Evolutionary conservation across 2,329 filamentous ascomycete genomes (phyloP).

Genomic region (Lojkania enalia): DNA sequence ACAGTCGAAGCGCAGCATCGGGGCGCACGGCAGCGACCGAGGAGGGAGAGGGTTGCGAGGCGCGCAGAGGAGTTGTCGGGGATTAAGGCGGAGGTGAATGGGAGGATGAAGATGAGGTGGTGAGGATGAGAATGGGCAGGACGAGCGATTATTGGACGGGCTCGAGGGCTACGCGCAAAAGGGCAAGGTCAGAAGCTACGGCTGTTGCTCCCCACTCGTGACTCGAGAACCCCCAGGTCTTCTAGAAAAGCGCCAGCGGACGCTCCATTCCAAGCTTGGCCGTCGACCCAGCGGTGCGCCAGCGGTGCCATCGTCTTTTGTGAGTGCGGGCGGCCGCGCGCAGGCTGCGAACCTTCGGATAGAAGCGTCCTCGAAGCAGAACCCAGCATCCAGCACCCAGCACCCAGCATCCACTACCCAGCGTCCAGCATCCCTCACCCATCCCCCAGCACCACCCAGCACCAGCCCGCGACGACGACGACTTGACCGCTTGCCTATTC

Average conservation of each 20-base stretch:
- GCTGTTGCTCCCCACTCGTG: not conserved
- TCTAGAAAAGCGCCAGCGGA: conserved; percentile 1
- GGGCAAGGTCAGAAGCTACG: not conserved
- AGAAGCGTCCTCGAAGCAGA: too few species aligned
- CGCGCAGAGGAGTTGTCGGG: conserved; percentile 1
- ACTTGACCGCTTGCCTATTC: not conserved
- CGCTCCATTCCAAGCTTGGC: too few species aligned
- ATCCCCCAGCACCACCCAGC: not conserved
- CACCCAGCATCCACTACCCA: not conserved
- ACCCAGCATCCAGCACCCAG: not conserved
- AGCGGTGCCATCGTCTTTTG: not conserved
- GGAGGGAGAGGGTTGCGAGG: not conserved
- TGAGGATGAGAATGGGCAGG: not conserved
- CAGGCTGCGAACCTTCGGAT: too few species aligned
- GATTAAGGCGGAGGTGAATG: conserved; percentile 5
- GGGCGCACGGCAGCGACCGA: conserved; percentile 2
- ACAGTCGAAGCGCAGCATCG: conserved; percentile 28
- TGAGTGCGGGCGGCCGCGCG: too few species aligned
- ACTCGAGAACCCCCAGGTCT: not conserved
- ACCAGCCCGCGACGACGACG: not conserved
- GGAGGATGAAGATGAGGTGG: not conserved
- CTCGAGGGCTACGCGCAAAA: not conserved
- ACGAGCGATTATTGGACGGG: not conserved
- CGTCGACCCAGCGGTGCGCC: not conserved
- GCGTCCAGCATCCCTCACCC: not conserved